These are phyloP conservation scores for Eremothecium coryli DNA, from an alignment of 1,139 yeast genomes.

Conservation along the genomic window DNA sequence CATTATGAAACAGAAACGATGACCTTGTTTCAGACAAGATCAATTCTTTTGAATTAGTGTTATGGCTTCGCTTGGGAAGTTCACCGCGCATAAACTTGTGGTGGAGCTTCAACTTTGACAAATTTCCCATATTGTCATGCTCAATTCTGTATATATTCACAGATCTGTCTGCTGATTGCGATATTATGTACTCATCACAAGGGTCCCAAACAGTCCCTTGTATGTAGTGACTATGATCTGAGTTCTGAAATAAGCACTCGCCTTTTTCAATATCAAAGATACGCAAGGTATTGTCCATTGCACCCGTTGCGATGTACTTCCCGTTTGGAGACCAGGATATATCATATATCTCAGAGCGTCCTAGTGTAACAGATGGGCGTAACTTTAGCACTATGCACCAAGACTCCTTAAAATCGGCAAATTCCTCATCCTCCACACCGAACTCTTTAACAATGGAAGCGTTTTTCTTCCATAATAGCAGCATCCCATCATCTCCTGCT, in stretches of 20 bases:
- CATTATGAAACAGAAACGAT: constrained; percentile 62
- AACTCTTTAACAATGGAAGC: constrained; percentile 44
- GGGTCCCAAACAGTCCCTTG: constrained; percentile 99
- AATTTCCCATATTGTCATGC: constrained; percentile 8
- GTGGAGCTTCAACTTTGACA: constrained; percentile 18
- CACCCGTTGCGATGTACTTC: constrained; percentile 67
- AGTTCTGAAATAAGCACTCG: constrained; percentile 49
- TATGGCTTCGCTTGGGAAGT: constrained; percentile 19
- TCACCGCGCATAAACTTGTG: constrained; percentile 27
- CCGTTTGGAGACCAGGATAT: constrained; percentile 87
- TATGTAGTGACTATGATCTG: constrained; percentile 78
- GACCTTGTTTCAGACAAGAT: constrained; percentile 27
- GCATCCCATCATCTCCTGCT: constrained; percentile 91
- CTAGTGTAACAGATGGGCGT: constrained; percentile 13
- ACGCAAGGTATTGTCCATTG: constrained; percentile 80
- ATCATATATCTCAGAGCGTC: constrained; percentile 69
- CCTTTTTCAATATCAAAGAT: constrained; percentile 55
- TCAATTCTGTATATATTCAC: constrained; percentile 49
- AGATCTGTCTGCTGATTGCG: constrained; percentile 85
- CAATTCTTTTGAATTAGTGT: constrained; percentile 7
- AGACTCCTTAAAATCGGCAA: constrained; percentile 53
- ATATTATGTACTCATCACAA: constrained; percentile 57
- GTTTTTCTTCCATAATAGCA: constrained; percentile 66
- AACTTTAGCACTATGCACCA: constrained; percentile 42
- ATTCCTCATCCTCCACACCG: constrained; percentile 20